Base-by-base conservation (phyloP, 202 grass and related monocot genomes). In the Alloteropsis angusta region DNA sequence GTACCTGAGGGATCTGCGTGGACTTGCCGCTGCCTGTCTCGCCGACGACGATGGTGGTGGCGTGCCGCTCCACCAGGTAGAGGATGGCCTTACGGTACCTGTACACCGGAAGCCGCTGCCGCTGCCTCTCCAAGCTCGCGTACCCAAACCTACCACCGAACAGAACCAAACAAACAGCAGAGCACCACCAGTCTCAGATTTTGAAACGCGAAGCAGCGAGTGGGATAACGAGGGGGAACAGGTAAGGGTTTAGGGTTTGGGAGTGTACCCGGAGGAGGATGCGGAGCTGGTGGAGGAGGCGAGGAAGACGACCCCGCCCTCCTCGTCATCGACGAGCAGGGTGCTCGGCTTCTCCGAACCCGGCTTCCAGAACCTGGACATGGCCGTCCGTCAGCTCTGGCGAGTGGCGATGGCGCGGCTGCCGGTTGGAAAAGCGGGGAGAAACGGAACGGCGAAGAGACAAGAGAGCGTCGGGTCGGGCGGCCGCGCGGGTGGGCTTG, bases 21-120 rank as follows among this genome's bases (percentile, higher is more conserved):
- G 95, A 92, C 77, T 98, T 97, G 59, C 95, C 95, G 65, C 95
- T 94, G n/a, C 91, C 95, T 2, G 95, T 97, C 89, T 97, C 95
- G 9, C 94, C 91, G 53, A 97, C 91, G 74, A 97, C 72, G 39
- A 97, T 94, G 59, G 95, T 88, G 10, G 91, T 94, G 66, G 80
- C 85, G 57, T 92, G 91, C 54, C 87, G 77, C 85, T 98, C 89
- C 46, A 98, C 95, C 75, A 98, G 77, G 81, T 92, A 98, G 65
- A 98, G 89, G 61, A 98, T 89, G 46, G 91, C 91, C 42, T 81
- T 85, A 43, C 95, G 92, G 83, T 90, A 92, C 85, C 67, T 98
- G 85, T 92, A 98, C 66, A 98, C 92, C 3, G 92, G 95, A 19
- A 98, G 85, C 38, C 89, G 77, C 75, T 93, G 91, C 61, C 87